Base-by-base conservation (phyloP, 1,284 basidiomycete genomes). In the Termitomyces sp. region DNA sequence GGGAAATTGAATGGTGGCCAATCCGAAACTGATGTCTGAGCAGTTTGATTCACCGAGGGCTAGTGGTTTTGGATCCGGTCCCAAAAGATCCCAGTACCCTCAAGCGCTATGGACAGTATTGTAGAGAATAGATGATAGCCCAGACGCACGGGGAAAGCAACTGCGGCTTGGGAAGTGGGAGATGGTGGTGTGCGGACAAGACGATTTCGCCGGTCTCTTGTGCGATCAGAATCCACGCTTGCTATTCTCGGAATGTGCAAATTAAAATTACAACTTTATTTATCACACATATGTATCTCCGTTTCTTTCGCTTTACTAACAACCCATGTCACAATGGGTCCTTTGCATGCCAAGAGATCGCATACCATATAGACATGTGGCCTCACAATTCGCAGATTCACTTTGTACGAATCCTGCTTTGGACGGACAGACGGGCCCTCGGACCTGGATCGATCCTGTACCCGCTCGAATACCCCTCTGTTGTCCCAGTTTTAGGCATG, bases 181-280 rank as follows among this genome's bases (percentile, higher is more conserved):
- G 56, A 52, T 60, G 61, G 53, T 63, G 54, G 59, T 58, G 41
- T 54, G 62, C 57, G 59, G 62, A 50, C 53, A 62, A 61, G 50
- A 45, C 31, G 55, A 39, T 45, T 49, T 54, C 58, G 26, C 24
- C 47, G 53, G 56, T 41, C 51, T 59, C 57, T 49, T 49, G 58
- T 56, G 59, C 60, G 60, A 62, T 61, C 60, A 59, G 51, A 54
- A 58, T 42, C 43, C 47, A 43, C 57, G 15, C 46, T 52, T 61
- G 44, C 60, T 53, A 38, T 61, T 60, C 50, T 59, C 46, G 58
- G 60, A 55, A 51, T 21, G 46, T 58, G 50, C 53, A 59, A 58
- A 51, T 53, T 60, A 54, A 54, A 54, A 61, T 53, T 54, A 15
- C 34, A 39, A 48, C 54, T 50, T 43, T 50, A 56, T 59, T 61